Percentiles rank a stretch among this genome's conserved stretches.
Conservation (phyloP, 176 grass and related monocot species). For the Thinopyrum elongatum region DNA sequence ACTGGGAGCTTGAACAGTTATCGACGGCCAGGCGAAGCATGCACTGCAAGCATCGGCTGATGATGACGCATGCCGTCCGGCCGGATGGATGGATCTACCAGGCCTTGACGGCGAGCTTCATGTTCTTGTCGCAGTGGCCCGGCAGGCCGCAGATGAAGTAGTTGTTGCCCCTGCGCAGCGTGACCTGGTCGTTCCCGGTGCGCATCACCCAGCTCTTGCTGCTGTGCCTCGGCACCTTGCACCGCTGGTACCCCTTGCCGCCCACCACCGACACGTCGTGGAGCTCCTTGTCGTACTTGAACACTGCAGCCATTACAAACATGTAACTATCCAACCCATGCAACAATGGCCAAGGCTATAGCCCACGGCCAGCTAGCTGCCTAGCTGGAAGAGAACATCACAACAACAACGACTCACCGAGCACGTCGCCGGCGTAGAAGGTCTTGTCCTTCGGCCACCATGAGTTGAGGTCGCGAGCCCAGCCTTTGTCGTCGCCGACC, state of each 20-base stretch:
- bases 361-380: neutral
- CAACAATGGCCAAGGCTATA: neutral
- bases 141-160: slow-evolving; percentile 55
- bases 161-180: slow-evolving; percentile 33
- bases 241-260: slow-evolving; percentile 15
- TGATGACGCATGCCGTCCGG: neutral
- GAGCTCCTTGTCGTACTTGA: slow-evolving; percentile 31
- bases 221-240: slow-evolving; percentile 19
- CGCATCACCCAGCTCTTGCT: neutral
- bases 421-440: slow-evolving; percentile 44
- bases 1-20: too few relatives aligned
- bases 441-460: slow-evolving; percentile 23
- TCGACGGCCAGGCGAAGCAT: neutral
- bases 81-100: neutral
- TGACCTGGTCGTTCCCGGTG: slow-evolving; percentile 15
- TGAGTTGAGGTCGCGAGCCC: slow-evolving; percentile 14
- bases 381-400: too few relatives aligned
- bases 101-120: slow-evolving; percentile 42
- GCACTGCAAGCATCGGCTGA: neutral
- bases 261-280: slow-evolving; percentile 39
- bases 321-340: neutral
- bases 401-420: slow-evolving; percentile 13
- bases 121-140: slow-evolving; percentile 35
- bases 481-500: slow-evolving; percentile 34
- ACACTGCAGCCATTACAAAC: slow-evolving; percentile 11